Conservation (phyloP, 2,329 filamentous ascomycete species). For the Sclerotinia sclerotiorum region DNA sequence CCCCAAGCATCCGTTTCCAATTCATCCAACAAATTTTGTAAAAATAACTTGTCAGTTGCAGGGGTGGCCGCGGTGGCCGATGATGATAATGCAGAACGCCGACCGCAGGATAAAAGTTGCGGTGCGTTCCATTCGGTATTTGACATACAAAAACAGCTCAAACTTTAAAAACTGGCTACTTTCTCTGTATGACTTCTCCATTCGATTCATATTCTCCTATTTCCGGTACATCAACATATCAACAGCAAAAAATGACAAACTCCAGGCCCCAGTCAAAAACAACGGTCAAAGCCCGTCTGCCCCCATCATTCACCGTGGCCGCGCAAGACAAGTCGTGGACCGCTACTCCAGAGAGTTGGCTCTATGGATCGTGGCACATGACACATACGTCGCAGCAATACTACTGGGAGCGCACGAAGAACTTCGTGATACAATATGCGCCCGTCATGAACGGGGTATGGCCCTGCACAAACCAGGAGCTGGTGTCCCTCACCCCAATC, state of each 20-base stretch:
- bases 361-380: conserved; percentile 16
- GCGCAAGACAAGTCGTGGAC: conserved; percentile 10
- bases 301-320: neutral
- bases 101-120: neutral
- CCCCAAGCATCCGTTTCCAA: neutral
- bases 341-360: conserved; percentile 13
- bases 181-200: too few relatives aligned
- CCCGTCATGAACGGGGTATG: conserved; percentile 15
- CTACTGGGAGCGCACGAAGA: conserved; percentile 18
- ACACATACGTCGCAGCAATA: conserved; percentile 19
- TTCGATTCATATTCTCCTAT: neutral
- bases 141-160: neutral
- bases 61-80: conserved; percentile 4
- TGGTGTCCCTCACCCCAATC: conserved; percentile 11
- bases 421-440: conserved; percentile 15
- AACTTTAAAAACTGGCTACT: neutral
- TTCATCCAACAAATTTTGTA: neutral
- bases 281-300: neutral
- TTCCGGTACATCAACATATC: neutral
- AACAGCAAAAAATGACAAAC: neutral
- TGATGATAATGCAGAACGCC: neutral
- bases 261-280: neutral
- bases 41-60: neutral
- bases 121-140: neutral
- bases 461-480: conserved; percentile 20